Percentiles rank a stretch among this genome's conserved stretches.
Conservation (phyloP, 2,329 filamentous ascomycete species). For the Whalleya microplaca region DNA sequence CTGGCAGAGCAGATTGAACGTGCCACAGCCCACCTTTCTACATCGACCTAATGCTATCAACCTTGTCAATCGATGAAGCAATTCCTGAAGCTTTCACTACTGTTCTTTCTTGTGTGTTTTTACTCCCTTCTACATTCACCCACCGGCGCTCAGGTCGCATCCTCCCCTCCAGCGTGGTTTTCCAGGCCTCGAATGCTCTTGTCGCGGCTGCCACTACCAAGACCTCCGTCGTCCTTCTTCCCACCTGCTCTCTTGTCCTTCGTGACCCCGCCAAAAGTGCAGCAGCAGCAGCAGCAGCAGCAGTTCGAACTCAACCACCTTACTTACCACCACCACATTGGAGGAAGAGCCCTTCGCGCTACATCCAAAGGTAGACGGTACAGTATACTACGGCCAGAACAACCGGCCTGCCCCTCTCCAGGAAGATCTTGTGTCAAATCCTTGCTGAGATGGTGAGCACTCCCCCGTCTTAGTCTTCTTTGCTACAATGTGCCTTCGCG, state of each 20-base stretch:
- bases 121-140: slow-evolving; percentile 7
- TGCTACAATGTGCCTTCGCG: slow-evolving; percentile 7
- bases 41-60: slow-evolving; percentile 12
- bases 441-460: neutral
- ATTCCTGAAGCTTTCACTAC: slow-evolving; percentile 23
- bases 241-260: slow-evolving; percentile 9
- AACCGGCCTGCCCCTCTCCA: neutral
- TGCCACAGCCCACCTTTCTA: slow-evolving; percentile 26
- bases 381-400: slow-evolving; percentile 6
- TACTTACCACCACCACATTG: slow-evolving; percentile 9
- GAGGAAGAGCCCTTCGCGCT: slow-evolving; percentile 19
- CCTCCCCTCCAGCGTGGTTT: slow-evolving; percentile 2
- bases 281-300: too few species aligned
- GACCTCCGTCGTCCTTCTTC: slow-evolving; percentile 3
- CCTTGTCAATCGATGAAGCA: slow-evolving; percentile 22
- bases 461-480: slow-evolving; percentile 10
- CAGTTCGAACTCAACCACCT: slow-evolving; percentile 14
- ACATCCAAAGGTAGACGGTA: slow-evolving; percentile 8
- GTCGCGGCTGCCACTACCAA: slow-evolving; percentile 4
- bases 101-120: slow-evolving; percentile 12
- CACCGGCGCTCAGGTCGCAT: slow-evolving; percentile 21
- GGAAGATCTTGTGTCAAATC: neutral
- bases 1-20: slow-evolving; percentile 3
- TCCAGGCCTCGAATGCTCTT: slow-evolving; percentile 11
- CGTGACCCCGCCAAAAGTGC: slow-evolving; percentile 19